Base-by-base conservation (phyloP, 495 filamentous ascomycete genomes). In the Penicillium mononematosum region DNA sequence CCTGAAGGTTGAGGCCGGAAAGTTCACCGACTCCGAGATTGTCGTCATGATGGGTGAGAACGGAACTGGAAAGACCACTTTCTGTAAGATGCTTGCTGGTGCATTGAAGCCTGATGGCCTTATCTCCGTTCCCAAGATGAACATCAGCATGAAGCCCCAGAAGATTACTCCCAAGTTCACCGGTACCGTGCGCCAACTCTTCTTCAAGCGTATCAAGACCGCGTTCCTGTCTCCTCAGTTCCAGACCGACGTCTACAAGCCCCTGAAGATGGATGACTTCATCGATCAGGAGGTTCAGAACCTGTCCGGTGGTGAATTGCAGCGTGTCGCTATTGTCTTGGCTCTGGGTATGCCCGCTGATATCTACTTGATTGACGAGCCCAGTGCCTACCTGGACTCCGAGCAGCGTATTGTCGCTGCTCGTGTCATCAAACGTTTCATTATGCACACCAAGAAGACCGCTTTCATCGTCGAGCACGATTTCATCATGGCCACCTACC, bases 21-120 rank as follows among this genome's bases (percentile, higher is more conserved):
- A 85, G 50, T 98, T 98, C 74, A 97, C 94, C 5, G 92, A 98
- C 67, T 98, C 94, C 3, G 94, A 98, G 63, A 98, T 98, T 61
- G 82, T 98, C 45, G 94, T 98, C 68, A 96, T 98, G 92, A 98
- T 98, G 94, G 94, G 94, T 56, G 95, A 98, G 76, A 98, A 95
- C 71, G 91, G 90, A 70, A 96, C 91, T 11, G 88, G 89, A 64
- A 95, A 97, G 80, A 98, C 94, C 3, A 98, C 94, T 16, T 98
- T 98, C 86, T 98, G 95, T 79, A 87, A 83, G 63, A 88, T 98
- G 78, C 83, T 98, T 55, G 94, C 95, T 57, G 95, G 95, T 64
- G 90, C 88, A 36, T 81, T 94, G 67, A 90, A 96, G 73, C 95
- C 94, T 36, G 94, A 98, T 61, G 83, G 83, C 51, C 80, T 64